Evolutionary conservation across 192 early-diverging fungal species (phyloP), one percentile per base, ranked within the genome.

Genomic region (Linnemannia schmuckeri): DNA sequence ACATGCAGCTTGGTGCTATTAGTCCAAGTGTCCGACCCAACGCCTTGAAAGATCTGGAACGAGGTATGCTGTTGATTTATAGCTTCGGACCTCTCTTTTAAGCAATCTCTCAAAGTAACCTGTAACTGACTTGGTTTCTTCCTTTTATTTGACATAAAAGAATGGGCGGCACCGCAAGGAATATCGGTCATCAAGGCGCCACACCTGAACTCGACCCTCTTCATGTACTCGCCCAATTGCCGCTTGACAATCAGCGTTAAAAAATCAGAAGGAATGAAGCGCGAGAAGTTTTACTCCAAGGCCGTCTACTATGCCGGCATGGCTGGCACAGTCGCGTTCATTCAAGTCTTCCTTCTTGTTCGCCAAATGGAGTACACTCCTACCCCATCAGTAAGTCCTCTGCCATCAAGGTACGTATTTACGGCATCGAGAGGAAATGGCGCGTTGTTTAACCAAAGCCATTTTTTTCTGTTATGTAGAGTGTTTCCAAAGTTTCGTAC

Each of bases 401-500:
- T 4, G 33, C 10, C 7, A 3, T 33, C 33, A 1, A 61, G n/a
- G n/a, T n/a, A 6, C 2, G 18, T 22, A 6, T 73, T 13, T 74
- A 49, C 33, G 24, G 0, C 30, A 40, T 68, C 18, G 30, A 66
- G 20, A 33, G 33, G n/a, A 9, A 40, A 20, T 37, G 5, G 52
- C 2, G 3, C 40, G 49, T 52, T 44, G 47, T 47, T 61, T 38
- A 30, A 22, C 30, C 68, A 70, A 37, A 77, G 44, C 37, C 27
- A 0, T 12, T 30, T 10, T 72, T 30, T 10, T 72, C 12, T 54
- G 20, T 3, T 61, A 52, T 72, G 15, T 81, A 91, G 90, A 91
- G 90, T 80, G 86, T 94, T 47, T 90, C 93, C 40, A 93, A 93
- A 79, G 91, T 95, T 30, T 95, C 95, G 30, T 93, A 93, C 77